These are phyloP conservation scores for Alternaria angustiovoidea DNA, from an alignment of 2,329 filamentous ascomycete genomes.

Conservation along the genomic window DNA sequence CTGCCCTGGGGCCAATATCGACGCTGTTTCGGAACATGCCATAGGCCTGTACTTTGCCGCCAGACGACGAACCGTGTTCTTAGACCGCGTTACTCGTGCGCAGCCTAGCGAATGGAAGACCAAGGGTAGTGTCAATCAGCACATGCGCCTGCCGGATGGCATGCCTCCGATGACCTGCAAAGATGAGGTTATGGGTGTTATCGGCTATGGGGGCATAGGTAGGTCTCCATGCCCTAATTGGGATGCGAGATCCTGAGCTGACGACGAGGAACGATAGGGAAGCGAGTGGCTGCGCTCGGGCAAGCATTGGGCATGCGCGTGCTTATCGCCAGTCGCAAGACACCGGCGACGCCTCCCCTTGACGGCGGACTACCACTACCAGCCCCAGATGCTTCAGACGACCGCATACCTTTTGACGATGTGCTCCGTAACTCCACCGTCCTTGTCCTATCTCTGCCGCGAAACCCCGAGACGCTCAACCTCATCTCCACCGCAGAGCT, in stretches of 20 bases:
- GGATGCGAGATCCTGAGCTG: constrained; percentile 20
- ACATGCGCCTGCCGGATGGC: constrained; percentile 46
- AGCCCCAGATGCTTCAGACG: constrained; percentile 22
- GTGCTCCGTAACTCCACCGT: constrained; percentile 50
- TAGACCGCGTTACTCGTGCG: constrained; percentile 34
- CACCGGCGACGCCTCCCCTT: constrained; percentile 14
- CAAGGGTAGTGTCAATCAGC: constrained; percentile 45
- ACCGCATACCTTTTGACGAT: constrained; percentile 48
- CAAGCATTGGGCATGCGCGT: constrained; percentile 59
- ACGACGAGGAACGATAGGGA: constrained; percentile 38
- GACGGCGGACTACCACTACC: constrained; percentile 12
- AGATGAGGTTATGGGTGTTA: constrained; percentile 60
- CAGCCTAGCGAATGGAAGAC: constrained; percentile 53
- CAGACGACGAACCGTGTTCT: constrained; percentile 52
- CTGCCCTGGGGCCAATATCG: constrained; percentile 58
- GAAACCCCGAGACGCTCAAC: constrained; percentile 43
- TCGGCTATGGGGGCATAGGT: constrained; percentile 61
- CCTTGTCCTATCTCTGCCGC: constrained; percentile 48
- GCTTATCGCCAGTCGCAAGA: constrained; percentile 56
- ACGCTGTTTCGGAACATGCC: constrained; percentile 60
- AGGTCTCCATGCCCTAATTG: constrained; percentile 15
- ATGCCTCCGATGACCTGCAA: constrained; percentile 55
- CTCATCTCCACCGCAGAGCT: constrained; percentile 53
- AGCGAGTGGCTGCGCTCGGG: constrained; percentile 56
- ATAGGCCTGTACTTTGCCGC: constrained; percentile 60